phyloP scores from a whole-genome alignment of 345 rosid species.

The Pugionium cornutum region DNA sequence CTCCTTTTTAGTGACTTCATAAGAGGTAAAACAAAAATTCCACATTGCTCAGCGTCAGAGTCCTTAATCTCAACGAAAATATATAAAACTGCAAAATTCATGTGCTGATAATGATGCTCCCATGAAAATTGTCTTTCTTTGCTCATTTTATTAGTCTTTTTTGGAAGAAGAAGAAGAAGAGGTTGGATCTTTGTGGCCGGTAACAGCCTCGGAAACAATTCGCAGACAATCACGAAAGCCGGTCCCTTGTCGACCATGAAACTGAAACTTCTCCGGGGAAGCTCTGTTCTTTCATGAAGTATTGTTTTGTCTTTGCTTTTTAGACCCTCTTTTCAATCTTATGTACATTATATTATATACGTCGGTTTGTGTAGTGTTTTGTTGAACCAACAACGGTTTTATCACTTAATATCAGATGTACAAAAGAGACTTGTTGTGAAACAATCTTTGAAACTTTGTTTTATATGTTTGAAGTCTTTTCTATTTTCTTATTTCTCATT shows the following conservation, averaged over 20 bases:
- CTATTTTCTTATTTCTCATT: too few species aligned
- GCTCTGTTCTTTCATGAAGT: slow-evolving; percentile 19
- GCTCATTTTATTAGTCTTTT: not conserved
- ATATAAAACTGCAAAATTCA: too few species aligned
- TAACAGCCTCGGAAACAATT: slow-evolving; percentile 9
- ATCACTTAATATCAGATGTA: slow-evolving; percentile 7
- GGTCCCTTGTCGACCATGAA: not conserved
- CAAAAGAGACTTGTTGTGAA: not conserved
- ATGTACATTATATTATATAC: slow-evolving; percentile 27
- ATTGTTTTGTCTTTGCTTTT: slow-evolving; percentile 10
- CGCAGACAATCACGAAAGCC: slow-evolving; percentile 1
- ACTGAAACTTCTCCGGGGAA: slow-evolving; percentile 1
- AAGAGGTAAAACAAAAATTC: slow-evolving; percentile 25
- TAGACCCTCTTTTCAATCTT: slow-evolving; percentile 28
- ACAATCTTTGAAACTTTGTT: too few species aligned
- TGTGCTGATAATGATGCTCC: too few species aligned
- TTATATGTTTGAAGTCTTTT: too few species aligned
- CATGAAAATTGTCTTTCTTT: slow-evolving; percentile 4
- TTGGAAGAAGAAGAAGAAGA: not conserved
- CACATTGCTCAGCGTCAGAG: not conserved
- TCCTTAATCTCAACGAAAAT: too few species aligned
- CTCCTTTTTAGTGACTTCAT: slow-evolving; percentile 49
- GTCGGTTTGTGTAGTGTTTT: slow-evolving; percentile 23
- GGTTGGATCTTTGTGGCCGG: slow-evolving; percentile 7
- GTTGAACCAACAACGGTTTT: slow-evolving; percentile 28